Evolutionary conservation across 192 early-diverging fungal genomes (phyloP), one percentile per base, ranked within the genome.

Genomic region (Backusella circina): DNA sequence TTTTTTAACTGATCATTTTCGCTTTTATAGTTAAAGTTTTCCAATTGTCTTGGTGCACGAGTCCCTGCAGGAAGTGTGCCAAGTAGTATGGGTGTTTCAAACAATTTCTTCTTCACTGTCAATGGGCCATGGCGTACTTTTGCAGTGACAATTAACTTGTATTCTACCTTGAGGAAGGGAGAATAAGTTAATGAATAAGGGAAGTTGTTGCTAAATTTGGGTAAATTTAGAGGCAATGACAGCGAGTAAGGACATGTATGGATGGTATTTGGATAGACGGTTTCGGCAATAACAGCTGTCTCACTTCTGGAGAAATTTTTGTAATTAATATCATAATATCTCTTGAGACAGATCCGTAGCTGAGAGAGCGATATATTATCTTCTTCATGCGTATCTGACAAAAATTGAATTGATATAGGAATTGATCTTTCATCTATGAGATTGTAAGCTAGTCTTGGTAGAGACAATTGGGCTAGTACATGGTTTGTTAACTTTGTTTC

Each of bases 381-480:
- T 28, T 61, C 54, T 12, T 13, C 26, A 26, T 61, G 16, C 38
- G 67, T 68, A 37, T 68, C 67, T 12, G 67, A 37, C 33, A 37
- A 37, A 5, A 68, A 38, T 12, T 68, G 67, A 68, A 68, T 36
- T 18, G 32, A 37, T 3, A 68, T 10, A 18, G 67, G 33, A 68
- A 68, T 68, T 9, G 33, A 36, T 38, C 21, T n/a, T 18, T 37
- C 21, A 12, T 71, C 41, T 16, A 39, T 2, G 3, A 71, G 13
- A 47, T 50, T 71, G 28, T 71, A 71, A n/a, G 69, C 21, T 5
- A 71, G 28, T 71, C 38, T 50, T 9, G 69, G 69, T 32, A 71
- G 9, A 9, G 69, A 41, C 10, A 71, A 9, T 13, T 39, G 16
- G 0, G 41, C 26, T 15, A 26, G 6, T 6, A 50, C 28, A 50